Evolutionary conservation across 1,284 basidiomycete genomes (phyloP), one percentile per base, ranked within the genome.

Genomic region (Cutaneotrichosporon cutaneum): DNA sequence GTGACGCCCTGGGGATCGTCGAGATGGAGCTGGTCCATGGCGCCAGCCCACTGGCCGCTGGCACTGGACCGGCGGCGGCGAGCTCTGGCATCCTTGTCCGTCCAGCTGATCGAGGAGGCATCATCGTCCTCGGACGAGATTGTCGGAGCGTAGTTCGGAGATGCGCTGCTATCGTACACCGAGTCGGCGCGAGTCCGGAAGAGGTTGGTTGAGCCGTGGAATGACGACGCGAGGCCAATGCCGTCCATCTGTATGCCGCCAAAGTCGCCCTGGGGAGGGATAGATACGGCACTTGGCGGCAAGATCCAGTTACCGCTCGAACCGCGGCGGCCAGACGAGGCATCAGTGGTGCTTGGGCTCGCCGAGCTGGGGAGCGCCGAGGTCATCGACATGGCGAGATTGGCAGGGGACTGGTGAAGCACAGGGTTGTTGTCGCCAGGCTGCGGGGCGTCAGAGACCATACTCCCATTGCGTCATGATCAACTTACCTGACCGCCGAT

Each of bases 281-380:
- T n/a, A 1, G n/a, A 9, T 16, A 32, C 18, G 7, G 54, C 35
- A 48, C 52, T 54, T 1, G 35, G 33, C 4, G 61, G 61, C 4
- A 62, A 57, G 10, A 32, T 51, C 63, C 63, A 64, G 22, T 35
- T 52, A 30, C 50, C 47, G 18, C 14, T 48, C 36, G 57, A 59
- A 22, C 47, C 48, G 13, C 58, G 57, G 13, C 58, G 62, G n/a
- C 58, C 62, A 3, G 57, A 33, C 4, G 50, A 44, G 14, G 52
- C 35, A 6, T 62, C 61, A 1, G 70, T 68, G 14, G 64, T 62
- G 0, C 68, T 68, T 0, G 75, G 72, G 56, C 72, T 75, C 16
- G 71, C 71, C 4, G 72, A 65, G 42, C 69, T 65, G 32, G 72
- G 72, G 33, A 78, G 57, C 1, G 73, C 68, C 0, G 77, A 74